A percentile compares a stretch with the other conserved stretches of the same genome.
These are phyloP conservation scores for Canavalia ensiformis DNA, from an alignment of 306 rosid species.

Conservation along the genomic window DNA sequence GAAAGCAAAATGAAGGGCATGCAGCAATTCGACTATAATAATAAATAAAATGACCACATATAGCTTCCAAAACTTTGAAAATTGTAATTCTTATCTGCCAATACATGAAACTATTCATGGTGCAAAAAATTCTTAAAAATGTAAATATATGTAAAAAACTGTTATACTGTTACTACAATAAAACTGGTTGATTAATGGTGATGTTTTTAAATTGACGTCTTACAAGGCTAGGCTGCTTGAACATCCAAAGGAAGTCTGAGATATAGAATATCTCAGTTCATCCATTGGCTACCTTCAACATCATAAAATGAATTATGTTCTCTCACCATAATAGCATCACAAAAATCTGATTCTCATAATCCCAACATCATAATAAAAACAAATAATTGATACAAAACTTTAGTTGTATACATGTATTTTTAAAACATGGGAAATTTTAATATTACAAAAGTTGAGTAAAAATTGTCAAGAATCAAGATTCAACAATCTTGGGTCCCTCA, in stretches of 20 bases:
- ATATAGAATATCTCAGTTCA: neutral
- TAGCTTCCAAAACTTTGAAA: slow-evolving; percentile 5
- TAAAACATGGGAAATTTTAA: neutral
- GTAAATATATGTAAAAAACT: neutral
- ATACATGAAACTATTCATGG: neutral
- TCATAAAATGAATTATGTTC: slow-evolving; percentile 28
- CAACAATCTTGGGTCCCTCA: neutral
- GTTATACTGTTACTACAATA: slow-evolving; percentile 11
- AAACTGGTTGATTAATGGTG: neutral
- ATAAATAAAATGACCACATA: slow-evolving; percentile 2
- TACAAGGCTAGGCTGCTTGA: neutral
- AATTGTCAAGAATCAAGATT: slow-evolving; percentile 10
- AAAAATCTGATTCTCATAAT: slow-evolving; percentile 23
- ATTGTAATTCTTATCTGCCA: neutral
- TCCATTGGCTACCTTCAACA: neutral
- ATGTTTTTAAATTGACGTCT: neutral
- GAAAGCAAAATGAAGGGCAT: neutral
- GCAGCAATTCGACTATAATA: neutral
- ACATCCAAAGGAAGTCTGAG: neutral
- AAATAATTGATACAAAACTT: neutral
- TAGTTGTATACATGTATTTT: neutral
- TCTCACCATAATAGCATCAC: slow-evolving; percentile 6
- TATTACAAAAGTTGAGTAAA: neutral
- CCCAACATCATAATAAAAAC: neutral
- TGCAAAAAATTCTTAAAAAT: neutral